A percentile compares a stretch with the other conserved stretches of the same genome.
These are phyloP conservation scores for Isoetes taiwanensis DNA, from an alignment of 75 land plant species.

Conservation along the genomic window DNA sequence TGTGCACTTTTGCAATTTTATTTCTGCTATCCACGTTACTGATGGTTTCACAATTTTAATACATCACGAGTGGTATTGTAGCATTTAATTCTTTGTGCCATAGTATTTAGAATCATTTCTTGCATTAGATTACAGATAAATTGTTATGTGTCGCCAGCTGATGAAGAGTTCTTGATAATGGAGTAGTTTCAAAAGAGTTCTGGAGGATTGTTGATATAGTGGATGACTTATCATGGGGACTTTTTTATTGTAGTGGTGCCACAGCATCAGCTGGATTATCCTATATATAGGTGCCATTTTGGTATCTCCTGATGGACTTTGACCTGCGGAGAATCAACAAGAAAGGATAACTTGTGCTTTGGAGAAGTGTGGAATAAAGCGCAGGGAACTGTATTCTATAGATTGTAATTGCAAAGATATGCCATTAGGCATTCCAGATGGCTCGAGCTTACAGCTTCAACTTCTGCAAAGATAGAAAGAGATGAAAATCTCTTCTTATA, in stretches of 20 bases:
- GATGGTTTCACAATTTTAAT: no score
- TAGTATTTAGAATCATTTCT: no score
- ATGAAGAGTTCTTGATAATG: conserved; percentile 95
- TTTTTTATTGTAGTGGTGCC: conserved; percentile 85
- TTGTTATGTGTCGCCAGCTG: no score
- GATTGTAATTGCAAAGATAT: conserved; percentile 39
- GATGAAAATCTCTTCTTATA: no score
- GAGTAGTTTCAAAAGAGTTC: conserved; percentile 84
- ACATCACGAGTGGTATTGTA: no score
- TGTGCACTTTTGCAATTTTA: no score
- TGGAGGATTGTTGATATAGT: conserved; percentile 83
- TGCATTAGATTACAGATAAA: no score
- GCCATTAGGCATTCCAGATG: conserved; percentile 77
- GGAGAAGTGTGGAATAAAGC: conserved; percentile 76
- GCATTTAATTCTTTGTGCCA: no score
- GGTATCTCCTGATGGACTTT: conserved; percentile 70
- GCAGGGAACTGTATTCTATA: conserved; percentile 74
- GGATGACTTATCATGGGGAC: conserved; percentile 79
- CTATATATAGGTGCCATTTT: conserved; percentile 88
- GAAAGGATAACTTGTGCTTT: conserved; percentile 45
- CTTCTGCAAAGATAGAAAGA: no score
- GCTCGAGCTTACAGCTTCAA: conserved; percentile 69
- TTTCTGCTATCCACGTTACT: no score
- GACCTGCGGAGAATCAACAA: conserved; percentile 36
- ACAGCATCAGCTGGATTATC: conserved; percentile 83